Evolutionary conservation across 164 flowering plant genomes (phyloP).

Genomic region (Liquidambar formosana): DNA sequence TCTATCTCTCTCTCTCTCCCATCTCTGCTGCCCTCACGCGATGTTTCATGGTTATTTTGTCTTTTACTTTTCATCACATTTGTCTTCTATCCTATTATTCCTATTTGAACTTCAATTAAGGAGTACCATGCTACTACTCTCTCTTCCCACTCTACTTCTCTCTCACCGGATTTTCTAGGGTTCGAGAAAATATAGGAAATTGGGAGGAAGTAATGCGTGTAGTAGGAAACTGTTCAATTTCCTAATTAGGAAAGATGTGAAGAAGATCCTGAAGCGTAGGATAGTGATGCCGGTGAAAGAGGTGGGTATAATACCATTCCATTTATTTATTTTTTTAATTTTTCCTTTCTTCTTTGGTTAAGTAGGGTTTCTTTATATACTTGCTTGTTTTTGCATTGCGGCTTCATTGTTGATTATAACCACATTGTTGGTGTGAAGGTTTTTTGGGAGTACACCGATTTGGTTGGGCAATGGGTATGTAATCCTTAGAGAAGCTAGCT

Average conservation of each 20-base stretch:
- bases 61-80: neutral
- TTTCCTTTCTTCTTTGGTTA: neutral
- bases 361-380: neutral
- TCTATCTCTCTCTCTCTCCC: too few species aligned
- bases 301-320: constrained; percentile 36
- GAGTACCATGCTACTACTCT: neutral
- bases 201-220: constrained; percentile 23
- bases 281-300: constrained; percentile 86
- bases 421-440: neutral
- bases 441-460: constrained; percentile 6
- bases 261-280: constrained; percentile 88
- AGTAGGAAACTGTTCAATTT: constrained; percentile 56
- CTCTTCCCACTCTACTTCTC: neutral
- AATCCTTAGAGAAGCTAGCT: neutral
- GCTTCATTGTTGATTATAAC: neutral
- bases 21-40: too few species aligned
- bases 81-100: neutral
- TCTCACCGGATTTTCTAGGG: neutral
- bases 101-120: too few species aligned
- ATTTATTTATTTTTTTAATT: neutral
- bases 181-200: neutral
- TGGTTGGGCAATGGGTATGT: neutral
- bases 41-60: neutral
- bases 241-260: constrained; percentile 59
- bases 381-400: neutral